Evolutionary conservation across 306 rosid species (phyloP), one percentile per base, ranked within the genome.

Genomic region (Cucumis melo): DNA sequence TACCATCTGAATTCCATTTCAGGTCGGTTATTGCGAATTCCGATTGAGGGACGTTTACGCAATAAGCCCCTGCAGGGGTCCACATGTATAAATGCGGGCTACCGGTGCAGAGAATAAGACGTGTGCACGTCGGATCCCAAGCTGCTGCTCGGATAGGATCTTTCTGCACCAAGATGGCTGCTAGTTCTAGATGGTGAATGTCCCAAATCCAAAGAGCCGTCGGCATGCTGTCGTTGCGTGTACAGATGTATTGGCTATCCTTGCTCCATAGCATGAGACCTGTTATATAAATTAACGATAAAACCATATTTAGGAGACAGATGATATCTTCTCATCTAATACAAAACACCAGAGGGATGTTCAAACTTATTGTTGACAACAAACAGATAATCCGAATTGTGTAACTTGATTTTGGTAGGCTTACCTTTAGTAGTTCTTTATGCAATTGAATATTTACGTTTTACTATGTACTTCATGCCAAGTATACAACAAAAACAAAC

Each of bases 161-260:
- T 80, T 94, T 94, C 85, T 94, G 98, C 81, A 91, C 92, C 80
- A 94, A 77, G 84, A 91, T 90, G 60, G 98, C 89, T 6, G 92
- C 80, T 12, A 89, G 91, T 83, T 94, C 98, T 12, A 94, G 97
- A 82, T 82, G 96, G 78, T 87, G 83, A 68, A 94, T 81, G 86
- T 94, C 92, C 98, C 98, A 94, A 81, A 94, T 86, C 98, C 98
- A 94, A 21, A 94, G 90, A 59, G 85, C 81, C 54, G 91, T 89
- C 29, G 96, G 96, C 97, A 91, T 91, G 84, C 96, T 91, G 53
- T 94, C 97, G 3, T 91, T 94, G 16, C 98, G 97, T 48, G 97
- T 89, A 34, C 91, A 94, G 39, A 91, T 89, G 78, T 87, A 94
- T 78, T 94, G 98, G 88, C 98, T 91, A 78, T 94, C 95, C 8